A percentile compares a stretch with the other conserved stretches of the same genome.
These are phyloP conservation scores for Zygosaccharomyces bailii DNA, from an alignment of 805 yeast genomes.

Conservation along the genomic window DNA sequence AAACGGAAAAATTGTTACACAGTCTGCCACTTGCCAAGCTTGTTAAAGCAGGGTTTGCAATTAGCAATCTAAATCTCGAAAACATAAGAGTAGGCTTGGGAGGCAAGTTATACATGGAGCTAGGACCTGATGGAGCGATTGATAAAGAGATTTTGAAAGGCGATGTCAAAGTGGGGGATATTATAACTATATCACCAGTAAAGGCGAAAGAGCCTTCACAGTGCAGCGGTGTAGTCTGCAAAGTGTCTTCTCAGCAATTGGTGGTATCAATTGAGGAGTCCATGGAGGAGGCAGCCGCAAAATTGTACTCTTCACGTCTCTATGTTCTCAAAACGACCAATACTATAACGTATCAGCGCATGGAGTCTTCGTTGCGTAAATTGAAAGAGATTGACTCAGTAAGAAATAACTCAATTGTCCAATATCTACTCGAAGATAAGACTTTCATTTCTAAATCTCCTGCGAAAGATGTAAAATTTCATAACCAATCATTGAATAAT, in stretches of 20 bases:
- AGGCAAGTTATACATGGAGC: slow-evolving; percentile 56
- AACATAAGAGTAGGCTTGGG: slow-evolving; percentile 73
- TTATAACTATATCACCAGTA: slow-evolving; percentile 53
- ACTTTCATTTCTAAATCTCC: slow-evolving; percentile 17
- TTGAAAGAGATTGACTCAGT: slow-evolving; percentile 47
- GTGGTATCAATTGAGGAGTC: slow-evolving; percentile 60
- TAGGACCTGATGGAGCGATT: slow-evolving; percentile 50
- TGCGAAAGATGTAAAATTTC: slow-evolving; percentile 11
- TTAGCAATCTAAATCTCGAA: slow-evolving; percentile 58
- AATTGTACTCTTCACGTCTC: slow-evolving; percentile 35
- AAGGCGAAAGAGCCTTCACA: slow-evolving; percentile 19
- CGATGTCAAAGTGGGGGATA: slow-evolving; percentile 69
- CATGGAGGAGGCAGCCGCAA: slow-evolving; percentile 48
- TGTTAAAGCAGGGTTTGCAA: slow-evolving; percentile 71
- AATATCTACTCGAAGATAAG: slow-evolving; percentile 44
- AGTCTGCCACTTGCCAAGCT: slow-evolving; percentile 59
- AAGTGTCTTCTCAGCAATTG: slow-evolving; percentile 46
- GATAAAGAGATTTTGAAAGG: slow-evolving; percentile 43
- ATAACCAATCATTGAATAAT: slow-evolving; percentile 40
- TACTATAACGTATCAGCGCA: slow-evolving; percentile 69
- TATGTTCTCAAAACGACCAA: slow-evolving; percentile 49
- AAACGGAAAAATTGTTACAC: slow-evolving; percentile 43
- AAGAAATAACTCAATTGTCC: slow-evolving; percentile 39
- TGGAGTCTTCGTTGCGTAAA: slow-evolving; percentile 73
- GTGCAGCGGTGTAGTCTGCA: slow-evolving; percentile 65